A percentile compares a stretch with the other conserved stretches of the same genome.
These are phyloP conservation scores for Colletotrichum gloeosporioides DNA, from an alignment of 2,329 filamentous ascomycete genomes.

Conservation along the genomic window DNA sequence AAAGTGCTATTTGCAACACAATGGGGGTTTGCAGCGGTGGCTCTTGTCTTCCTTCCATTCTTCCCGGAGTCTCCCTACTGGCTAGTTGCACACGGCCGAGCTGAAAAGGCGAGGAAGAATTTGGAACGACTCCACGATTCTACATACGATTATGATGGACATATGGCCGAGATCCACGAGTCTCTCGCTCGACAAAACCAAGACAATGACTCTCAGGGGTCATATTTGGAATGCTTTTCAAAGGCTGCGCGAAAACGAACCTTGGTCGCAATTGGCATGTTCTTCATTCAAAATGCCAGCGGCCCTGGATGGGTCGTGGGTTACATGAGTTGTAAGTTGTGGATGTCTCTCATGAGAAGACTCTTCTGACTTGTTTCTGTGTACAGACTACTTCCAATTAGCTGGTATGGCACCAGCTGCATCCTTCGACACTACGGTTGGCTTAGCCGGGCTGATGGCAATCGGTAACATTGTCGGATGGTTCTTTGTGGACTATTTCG, in stretches of 20 bases:
- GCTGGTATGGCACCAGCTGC: background rate
- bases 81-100: background rate
- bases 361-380: background rate
- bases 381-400: background rate
- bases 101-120: background rate
- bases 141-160: background rate
- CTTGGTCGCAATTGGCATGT: background rate
- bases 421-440: background rate
- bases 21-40: conserved; percentile 24
- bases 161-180: background rate
- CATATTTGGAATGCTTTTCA: background rate
- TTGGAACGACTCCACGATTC: background rate
- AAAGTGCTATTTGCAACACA: conserved; percentile 34
- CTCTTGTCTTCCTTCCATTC: background rate
- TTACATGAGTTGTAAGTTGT: background rate
- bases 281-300: background rate
- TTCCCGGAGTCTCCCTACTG: background rate
- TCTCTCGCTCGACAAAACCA: background rate
- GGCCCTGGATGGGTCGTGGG: background rate
- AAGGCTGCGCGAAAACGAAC: background rate
- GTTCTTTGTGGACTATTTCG: background rate
- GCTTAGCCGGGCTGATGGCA: background rate
- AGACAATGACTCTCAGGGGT: background rate
- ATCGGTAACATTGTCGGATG: background rate
- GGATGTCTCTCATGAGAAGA: background rate